Conservation (phyloP, 164 flowering plant genomes). For the Aristolochia fimbriata region DNA sequence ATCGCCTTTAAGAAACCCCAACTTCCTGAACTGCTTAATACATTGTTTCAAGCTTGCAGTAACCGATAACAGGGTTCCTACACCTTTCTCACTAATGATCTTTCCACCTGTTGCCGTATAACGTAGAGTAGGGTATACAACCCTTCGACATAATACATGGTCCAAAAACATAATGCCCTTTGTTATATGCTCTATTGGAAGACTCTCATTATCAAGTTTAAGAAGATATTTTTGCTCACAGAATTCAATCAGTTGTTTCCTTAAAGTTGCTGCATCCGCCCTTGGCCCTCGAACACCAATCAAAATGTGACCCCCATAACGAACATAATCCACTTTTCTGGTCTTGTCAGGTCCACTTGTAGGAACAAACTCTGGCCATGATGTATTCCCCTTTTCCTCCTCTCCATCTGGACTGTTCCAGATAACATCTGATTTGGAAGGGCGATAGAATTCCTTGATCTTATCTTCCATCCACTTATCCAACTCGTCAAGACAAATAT, state of each 20-base stretch:
- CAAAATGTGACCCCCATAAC: slow-evolving; percentile 89
- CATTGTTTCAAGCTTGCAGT: slow-evolving; percentile 95
- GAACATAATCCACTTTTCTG: slow-evolving; percentile 77
- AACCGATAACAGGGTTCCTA: slow-evolving; percentile 80
- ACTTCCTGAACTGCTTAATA: slow-evolving; percentile 78
- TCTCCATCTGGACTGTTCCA: slow-evolving; percentile 89
- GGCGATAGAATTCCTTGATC: slow-evolving; percentile 70
- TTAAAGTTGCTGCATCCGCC: slow-evolving; percentile 80
- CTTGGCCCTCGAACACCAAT: slow-evolving; percentile 91
- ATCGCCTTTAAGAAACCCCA: slow-evolving; percentile 82
- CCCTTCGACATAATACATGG: slow-evolving; percentile 84
- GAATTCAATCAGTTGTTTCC: slow-evolving; percentile 86
- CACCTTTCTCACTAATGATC: slow-evolving; percentile 96
- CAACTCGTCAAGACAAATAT: slow-evolving; percentile 77
- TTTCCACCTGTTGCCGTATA: slow-evolving; percentile 98
- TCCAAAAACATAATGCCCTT: slow-evolving; percentile 98
- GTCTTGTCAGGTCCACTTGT: slow-evolving; percentile 97
- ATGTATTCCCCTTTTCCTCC: slow-evolving; percentile 83
- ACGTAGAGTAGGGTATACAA: slow-evolving; percentile 92
- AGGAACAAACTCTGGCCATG: slow-evolving; percentile 99
- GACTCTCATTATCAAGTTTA: slow-evolving; percentile 81
- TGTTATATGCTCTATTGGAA: slow-evolving; percentile 92
- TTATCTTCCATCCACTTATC: slow-evolving; percentile 89
- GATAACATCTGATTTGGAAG: slow-evolving; percentile 85
- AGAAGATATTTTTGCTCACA: slow-evolving; percentile 81